A percentile compares a stretch with the other conserved stretches of the same genome.
Conservation (phyloP, 2,329 filamentous ascomycete genomes). For the Colletotrichum tropicicola region DNA sequence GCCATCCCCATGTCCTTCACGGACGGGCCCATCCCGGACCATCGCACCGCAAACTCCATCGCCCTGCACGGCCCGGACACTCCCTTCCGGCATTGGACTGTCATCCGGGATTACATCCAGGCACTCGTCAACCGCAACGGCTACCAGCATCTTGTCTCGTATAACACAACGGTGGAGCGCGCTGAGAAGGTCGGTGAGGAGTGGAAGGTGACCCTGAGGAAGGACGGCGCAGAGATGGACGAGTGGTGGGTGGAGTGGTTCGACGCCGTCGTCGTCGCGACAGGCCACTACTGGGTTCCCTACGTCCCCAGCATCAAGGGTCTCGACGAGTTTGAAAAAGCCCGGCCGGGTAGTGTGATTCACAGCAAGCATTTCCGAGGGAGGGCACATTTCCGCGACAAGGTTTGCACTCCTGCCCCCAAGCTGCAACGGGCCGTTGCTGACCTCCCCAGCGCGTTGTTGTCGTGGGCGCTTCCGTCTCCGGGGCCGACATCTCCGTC, state of each 20-base stretch:
- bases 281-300: slow-evolving; percentile 68
- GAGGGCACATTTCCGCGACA: slow-evolving; percentile 51
- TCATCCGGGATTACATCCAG: slow-evolving; percentile 64
- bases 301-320: slow-evolving; percentile 61
- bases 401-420: slow-evolving; percentile 43
- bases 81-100: slow-evolving; percentile 69
- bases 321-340: slow-evolving; percentile 54
- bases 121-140: slow-evolving; percentile 59
- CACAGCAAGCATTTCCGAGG: slow-evolving; percentile 65
- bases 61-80: slow-evolving; percentile 61
- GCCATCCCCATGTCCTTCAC: slow-evolving; percentile 67
- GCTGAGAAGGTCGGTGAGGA: slow-evolving; percentile 58
- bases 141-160: slow-evolving; percentile 61
- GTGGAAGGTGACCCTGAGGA: slow-evolving; percentile 63
- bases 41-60: slow-evolving; percentile 39
- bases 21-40: slow-evolving; percentile 60
- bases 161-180: slow-evolving; percentile 69
- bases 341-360: slow-evolving; percentile 57
- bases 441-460: slow-evolving; percentile 58
- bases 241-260: slow-evolving; percentile 72
- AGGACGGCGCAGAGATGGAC: slow-evolving; percentile 47
- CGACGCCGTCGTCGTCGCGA: slow-evolving; percentile 69
- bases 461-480: slow-evolving; percentile 71
- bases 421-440: background rate
- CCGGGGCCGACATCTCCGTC: slow-evolving; percentile 68